Conservation (phyloP, 352 stramenopile species). For the Chrysophaeum taylorii region DNA sequence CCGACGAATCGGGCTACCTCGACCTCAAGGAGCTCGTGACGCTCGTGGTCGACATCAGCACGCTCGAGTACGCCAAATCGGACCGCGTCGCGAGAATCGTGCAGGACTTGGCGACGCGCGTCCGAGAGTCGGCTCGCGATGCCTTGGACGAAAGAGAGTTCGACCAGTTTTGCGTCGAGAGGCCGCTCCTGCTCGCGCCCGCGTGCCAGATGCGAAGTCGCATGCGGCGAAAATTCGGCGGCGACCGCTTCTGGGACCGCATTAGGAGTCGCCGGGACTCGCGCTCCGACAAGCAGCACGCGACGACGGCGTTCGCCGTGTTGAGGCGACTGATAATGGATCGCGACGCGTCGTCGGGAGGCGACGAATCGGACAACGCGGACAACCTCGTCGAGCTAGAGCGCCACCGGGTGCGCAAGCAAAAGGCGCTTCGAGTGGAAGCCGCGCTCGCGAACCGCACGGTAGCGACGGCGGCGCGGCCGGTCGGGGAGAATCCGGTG, state of each 20-base stretch:
- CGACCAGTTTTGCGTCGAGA: not conserved
- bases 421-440: no score
- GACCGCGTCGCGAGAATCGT: not conserved
- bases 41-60: not conserved
- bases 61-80: not conserved
- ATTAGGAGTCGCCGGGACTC: not conserved
- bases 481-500: no score
- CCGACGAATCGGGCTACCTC: not conserved
- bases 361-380: no score
- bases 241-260: not conserved
- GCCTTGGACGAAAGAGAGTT: not conserved
- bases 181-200: not conserved
- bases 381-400: no score
- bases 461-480: no score
- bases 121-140: not conserved
- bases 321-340: no score
- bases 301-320: not conserved
- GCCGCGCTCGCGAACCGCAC: no score
- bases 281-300: not conserved
- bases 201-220: not conserved
- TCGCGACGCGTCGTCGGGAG: no score
- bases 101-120: not conserved
- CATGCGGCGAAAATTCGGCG: not conserved
- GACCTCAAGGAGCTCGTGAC: not conserved
- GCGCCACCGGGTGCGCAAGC: no score